Percentiles rank a stretch among this genome's conserved stretches.
Evolutionary conservation across 306 rosid genomes (phyloP).

Genomic region (Casuarina glauca): DNA sequence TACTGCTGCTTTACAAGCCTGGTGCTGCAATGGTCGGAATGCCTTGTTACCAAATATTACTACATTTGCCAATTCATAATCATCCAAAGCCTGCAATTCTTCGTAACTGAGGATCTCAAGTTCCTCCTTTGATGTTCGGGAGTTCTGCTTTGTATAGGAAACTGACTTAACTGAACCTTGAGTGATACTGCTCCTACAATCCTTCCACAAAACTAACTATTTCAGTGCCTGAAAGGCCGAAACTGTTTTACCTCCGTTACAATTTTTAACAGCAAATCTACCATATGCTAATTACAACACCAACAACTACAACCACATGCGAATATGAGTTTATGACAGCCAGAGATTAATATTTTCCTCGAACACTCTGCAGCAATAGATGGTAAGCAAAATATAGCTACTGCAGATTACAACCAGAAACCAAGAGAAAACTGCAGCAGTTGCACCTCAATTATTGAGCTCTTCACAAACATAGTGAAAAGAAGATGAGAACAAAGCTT

Average conservation of each 20-base stretch:
- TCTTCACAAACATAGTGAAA: neutral
- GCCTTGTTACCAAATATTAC: conserved; percentile 78
- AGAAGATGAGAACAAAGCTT: conserved; percentile 15
- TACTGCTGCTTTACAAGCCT: conserved; percentile 79
- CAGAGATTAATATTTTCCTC: neutral
- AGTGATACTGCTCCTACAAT: conserved; percentile 60
- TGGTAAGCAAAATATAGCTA: neutral
- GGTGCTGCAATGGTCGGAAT: conserved; percentile 87
- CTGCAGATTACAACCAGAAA: neutral
- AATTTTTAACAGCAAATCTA: neutral
- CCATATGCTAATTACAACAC: neutral
- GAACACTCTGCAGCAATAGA: neutral
- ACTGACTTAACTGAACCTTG: conserved; percentile 47
- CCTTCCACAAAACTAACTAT: conserved; percentile 47
- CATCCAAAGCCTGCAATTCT: conserved; percentile 67
- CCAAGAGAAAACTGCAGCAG: conserved; percentile 2
- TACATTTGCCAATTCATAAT: conserved; percentile 86
- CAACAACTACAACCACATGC: neutral
- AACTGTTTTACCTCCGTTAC: neutral
- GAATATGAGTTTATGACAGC: neutral
- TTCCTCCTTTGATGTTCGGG: conserved; percentile 37
- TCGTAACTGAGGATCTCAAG: conserved; percentile 56
- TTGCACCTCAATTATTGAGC: neutral
- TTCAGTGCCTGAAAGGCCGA: conserved; percentile 23
- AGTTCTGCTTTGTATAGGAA: conserved; percentile 35